Conservation (phyloP, 306 rosid genomes). For the Purshia tridentata region DNA sequence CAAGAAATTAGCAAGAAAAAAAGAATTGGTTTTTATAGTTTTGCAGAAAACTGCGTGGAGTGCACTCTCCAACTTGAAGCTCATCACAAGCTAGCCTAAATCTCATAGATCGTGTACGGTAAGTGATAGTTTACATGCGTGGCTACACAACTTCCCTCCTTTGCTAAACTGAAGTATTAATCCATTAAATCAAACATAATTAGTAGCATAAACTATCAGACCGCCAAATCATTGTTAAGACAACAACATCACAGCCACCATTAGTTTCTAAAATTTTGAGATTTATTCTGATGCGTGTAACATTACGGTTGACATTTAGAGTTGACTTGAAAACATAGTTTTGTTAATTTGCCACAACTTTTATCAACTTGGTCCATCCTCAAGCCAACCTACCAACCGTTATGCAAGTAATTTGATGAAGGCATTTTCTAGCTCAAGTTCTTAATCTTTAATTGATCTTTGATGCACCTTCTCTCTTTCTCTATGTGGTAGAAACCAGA, state of each 20-base stretch:
- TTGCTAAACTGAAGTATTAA: not conserved
- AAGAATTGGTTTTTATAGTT: not conserved
- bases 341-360: too few species aligned
- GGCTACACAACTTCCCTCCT: too few species aligned
- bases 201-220: not conserved
- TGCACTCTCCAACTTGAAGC: not conserved
- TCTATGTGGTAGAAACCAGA: not conserved
- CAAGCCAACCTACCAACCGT: not conserved
- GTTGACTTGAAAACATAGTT: too few species aligned
- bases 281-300: not conserved
- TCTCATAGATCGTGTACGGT: too few species aligned
- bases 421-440: not conserved
- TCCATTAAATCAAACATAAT: not conserved
- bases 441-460: not conserved
- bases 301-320: not conserved
- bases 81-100: not conserved
- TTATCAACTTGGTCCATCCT: not conserved
- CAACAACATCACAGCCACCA: not conserved
- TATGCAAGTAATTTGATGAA: not conserved
- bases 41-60: not conserved
- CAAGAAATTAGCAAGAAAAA: not conserved
- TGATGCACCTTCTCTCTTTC: not conserved
- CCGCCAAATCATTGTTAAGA: not conserved
- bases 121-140: too few species aligned
- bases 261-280: not conserved